Base-by-base conservation (phyloP, 345 rosid genomes). In the Dimocarpus longan region DNA sequence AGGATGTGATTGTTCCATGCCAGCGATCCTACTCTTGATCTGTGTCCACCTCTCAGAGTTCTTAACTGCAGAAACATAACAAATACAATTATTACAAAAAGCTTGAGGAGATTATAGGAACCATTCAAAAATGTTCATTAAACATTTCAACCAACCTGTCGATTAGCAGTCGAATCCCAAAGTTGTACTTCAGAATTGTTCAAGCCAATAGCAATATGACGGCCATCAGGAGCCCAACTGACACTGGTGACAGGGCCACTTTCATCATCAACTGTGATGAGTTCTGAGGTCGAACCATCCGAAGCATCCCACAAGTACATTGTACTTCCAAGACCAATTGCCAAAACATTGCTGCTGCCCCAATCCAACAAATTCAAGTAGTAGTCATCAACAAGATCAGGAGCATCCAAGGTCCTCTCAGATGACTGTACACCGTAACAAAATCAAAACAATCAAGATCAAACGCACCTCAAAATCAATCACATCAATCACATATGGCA, bases 271-370 rank as follows among this genome's bases (percentile, higher is more conserved):
- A 88, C 10, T 0, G 92, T 87, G 78, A 85, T 89, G 15, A 89
- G 87, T 79, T 91, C 91, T 0, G 91, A 85, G 16, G 82, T 84
- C 11, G 89, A 85, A 68, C 84, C 80, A 22, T 83, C 44, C 1
- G 91, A 81, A 68, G 92, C 89, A 81, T 91, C 83, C 90, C 90
- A 89, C 32, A 89, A 71, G 64, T 89, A 89, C 0, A 86, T 83
- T 3, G 85, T 85, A 59, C 68, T 62, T 28, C 81, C 82, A 16
- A 89, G 88, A 10, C 82, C 87, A 8, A 87, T 85, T 12, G 86
- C 82, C 4, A 87, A 73, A 10, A 89, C 85, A 71, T 91, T 85
- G 78, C 77, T 77, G 84, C 84, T 79, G 10, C 91, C 88, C 90
- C 91, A 89, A 48, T 87, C 90, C 65, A 89, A 72, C 48, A 90